Conservation (phyloP, 1,284 basidiomycete species). For the Entoloma clypeatum region DNA sequence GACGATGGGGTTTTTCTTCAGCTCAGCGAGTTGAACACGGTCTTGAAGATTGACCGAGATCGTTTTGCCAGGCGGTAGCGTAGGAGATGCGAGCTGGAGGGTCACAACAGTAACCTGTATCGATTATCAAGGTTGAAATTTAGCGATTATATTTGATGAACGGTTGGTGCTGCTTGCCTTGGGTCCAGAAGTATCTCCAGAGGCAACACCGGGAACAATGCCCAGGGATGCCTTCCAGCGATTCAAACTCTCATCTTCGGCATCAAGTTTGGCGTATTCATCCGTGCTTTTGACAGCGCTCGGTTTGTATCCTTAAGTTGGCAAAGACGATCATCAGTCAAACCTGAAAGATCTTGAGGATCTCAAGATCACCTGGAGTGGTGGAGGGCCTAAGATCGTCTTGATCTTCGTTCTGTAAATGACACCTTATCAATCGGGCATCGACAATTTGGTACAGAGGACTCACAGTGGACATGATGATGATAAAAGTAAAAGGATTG, state of each 20-base stretch:
- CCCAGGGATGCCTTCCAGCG: constrained; percentile 92
- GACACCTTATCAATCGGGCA: constrained; percentile 10
- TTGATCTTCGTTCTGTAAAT: constrained; percentile 46
- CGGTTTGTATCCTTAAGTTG: constrained; percentile 70
- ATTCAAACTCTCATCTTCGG: constrained; percentile 79
- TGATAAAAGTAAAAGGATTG: constrained; percentile 12
- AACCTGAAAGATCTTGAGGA: constrained; percentile 10
- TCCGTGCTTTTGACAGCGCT: constrained; percentile 61
- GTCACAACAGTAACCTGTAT: constrained; percentile 62
- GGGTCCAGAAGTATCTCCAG: constrained; percentile 45
- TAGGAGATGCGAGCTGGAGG: constrained; percentile 66
- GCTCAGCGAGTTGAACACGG: constrained; percentile 40
- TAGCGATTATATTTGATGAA: constrained; percentile 2
- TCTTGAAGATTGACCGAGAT: constrained; percentile 57
- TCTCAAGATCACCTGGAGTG: constrained; percentile 54
- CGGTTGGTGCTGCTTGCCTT: constrained; percentile 45
- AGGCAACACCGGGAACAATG: constrained; percentile 54
- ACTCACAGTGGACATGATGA: constrained; percentile 28
- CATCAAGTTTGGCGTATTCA: constrained; percentile 76
- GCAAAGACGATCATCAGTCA: constrained; percentile 17
- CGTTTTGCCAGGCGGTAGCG: constrained; percentile 60
- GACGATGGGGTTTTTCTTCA: constrained; percentile 67
- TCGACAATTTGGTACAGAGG: not conserved
- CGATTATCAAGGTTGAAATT: constrained; percentile 7
- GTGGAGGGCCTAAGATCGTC: constrained; percentile 61